Evolutionary conservation across 2,329 filamentous ascomycete species (phyloP).

Genomic region (Penicillium sp.): DNA sequence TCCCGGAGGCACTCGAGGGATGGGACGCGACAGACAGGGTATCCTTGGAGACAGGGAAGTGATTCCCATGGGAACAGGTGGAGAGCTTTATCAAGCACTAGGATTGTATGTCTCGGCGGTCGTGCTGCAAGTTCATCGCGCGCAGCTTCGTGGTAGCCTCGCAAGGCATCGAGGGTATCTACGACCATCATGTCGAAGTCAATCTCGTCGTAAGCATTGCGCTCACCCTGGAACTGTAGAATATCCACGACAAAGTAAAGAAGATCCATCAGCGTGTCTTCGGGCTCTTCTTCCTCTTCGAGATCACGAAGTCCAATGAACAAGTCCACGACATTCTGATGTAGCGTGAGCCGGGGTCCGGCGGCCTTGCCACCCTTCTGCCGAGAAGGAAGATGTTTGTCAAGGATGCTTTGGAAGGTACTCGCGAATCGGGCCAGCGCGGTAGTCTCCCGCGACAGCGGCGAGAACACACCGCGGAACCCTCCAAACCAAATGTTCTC

Average conservation of each 20-base stretch:
- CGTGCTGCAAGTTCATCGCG: constrained; percentile 35
- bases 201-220: constrained; percentile 95
- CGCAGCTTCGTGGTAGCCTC: constrained; percentile 65
- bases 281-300: constrained; percentile 68
- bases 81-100: constrained; percentile 86
- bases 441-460: constrained; percentile 60
- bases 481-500: constrained; percentile 94
- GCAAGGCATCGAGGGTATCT: constrained; percentile 80
- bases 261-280: constrained; percentile 86
- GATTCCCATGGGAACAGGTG: constrained; percentile 97
- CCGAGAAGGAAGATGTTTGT: constrained; percentile 82
- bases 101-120: constrained; percentile 65
- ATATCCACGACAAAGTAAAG: constrained; percentile 97
- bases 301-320: constrained; percentile 83
- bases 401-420: constrained; percentile 73
- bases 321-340: constrained; percentile 72
- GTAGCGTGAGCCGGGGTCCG: constrained; percentile 53
- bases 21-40: constrained; percentile 81
- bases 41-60: constrained; percentile 74
- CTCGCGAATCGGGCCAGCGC: constrained; percentile 73
- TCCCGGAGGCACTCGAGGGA: constrained; percentile 79
- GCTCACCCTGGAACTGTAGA: constrained; percentile 91
- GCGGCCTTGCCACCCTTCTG: constrained; percentile 57
- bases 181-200: constrained; percentile 91
- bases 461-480: constrained; percentile 90